Conservation (phyloP, 2,329 filamentous ascomycete species). For the Dissoconium aciculare region DNA sequence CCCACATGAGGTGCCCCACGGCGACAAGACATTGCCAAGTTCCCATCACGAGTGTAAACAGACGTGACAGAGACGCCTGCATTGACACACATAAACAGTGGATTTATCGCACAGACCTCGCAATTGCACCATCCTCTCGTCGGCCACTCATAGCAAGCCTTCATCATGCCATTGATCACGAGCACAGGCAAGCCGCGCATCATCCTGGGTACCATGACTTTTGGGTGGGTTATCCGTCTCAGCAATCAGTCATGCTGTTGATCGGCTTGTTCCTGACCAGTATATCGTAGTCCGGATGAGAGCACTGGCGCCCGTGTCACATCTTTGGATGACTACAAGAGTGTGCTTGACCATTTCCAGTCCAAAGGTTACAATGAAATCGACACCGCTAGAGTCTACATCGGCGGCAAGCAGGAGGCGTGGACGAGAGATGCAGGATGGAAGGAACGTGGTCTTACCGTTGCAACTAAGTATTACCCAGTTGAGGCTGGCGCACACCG, state of each 20-base stretch:
- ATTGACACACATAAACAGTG: too few relatives aligned
- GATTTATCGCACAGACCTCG: conserved; percentile 1
- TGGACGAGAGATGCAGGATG: conserved; percentile 62
- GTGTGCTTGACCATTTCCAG: conserved; percentile 60
- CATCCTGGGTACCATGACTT: conserved; percentile 62
- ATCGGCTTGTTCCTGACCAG: conserved; percentile 1
- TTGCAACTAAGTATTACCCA: conserved; percentile 55
- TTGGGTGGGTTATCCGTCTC: conserved; percentile 13
- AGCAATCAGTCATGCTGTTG: background rate
- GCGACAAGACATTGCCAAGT: too few relatives aligned
- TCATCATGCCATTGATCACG: conserved; percentile 32
- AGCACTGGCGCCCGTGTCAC: conserved; percentile 57
- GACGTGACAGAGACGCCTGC: too few relatives aligned
- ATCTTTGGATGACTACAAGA: conserved; percentile 51
- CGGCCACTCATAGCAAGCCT: too few relatives aligned
- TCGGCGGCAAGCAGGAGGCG: conserved; percentile 58
- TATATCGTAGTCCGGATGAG: conserved; percentile 36
- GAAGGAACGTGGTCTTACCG: conserved; percentile 60
- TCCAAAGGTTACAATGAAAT: conserved; percentile 68
- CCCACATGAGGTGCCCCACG: too few relatives aligned
- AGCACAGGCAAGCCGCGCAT: conserved; percentile 39
- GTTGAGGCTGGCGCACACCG: conserved; percentile 40
- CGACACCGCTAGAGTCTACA: conserved; percentile 67
- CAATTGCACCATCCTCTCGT: conserved; percentile 8
- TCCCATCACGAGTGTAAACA: too few relatives aligned